phyloP scores from a whole-genome alignment of 2,329 filamentous ascomycete species.

The Xylaria multiplex region DNA sequence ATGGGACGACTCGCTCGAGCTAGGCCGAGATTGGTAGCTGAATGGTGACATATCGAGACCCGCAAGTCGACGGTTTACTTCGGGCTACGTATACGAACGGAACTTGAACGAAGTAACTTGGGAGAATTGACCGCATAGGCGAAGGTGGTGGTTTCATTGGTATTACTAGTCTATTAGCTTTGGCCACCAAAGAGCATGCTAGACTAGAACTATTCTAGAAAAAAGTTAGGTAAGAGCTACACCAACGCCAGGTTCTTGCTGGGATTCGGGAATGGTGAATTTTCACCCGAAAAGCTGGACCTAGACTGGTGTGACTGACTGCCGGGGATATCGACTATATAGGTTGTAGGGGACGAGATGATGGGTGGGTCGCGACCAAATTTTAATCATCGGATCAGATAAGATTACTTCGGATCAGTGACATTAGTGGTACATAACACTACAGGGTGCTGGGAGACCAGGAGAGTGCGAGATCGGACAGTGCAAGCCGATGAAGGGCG shows the following conservation, averaged over 20 bases:
- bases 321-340: neutral
- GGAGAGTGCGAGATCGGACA: constrained; percentile 44
- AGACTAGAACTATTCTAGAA: neutral
- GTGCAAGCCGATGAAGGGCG: constrained; percentile 1
- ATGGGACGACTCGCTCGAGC: constrained; percentile 13
- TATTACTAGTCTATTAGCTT: constrained; percentile 6
- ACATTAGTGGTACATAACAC: constrained; percentile 30
- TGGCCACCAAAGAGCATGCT: neutral
- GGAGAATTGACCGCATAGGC: neutral
- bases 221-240: constrained; percentile 1
- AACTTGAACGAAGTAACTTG: neutral
- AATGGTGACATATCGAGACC: constrained; percentile 18
- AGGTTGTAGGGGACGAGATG: constrained; percentile 6
- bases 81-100: neutral
- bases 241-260: neutral
- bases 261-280: neutral
- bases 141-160: neutral
- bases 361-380: constrained; percentile 39
- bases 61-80: constrained; percentile 4
- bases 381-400: constrained; percentile 50
- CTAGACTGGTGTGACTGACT: neutral
- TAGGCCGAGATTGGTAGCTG: constrained; percentile 33
- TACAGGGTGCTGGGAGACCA: neutral
- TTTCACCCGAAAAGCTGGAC: constrained; percentile 10
- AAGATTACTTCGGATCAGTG: constrained; percentile 43